Percentiles rank a stretch among this genome's conserved stretches.
Evolutionary conservation across 345 rosid species (phyloP).

Genomic region (Fremontodendron californicum): DNA sequence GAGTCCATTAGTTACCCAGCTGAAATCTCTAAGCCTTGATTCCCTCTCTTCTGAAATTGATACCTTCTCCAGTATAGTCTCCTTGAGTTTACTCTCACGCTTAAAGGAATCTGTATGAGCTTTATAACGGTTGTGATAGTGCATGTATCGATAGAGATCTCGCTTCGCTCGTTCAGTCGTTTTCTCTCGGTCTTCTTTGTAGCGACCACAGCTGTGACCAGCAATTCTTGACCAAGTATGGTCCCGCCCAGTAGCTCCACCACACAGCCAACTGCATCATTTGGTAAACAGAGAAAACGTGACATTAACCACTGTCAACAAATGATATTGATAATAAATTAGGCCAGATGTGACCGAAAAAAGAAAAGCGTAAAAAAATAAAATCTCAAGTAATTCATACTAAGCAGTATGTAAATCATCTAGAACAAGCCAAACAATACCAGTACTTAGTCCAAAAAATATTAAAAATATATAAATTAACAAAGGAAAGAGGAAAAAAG

Average conservation of each 20-base stretch:
- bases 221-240: slow-evolving; percentile 69
- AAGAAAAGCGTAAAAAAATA: neutral
- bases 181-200: slow-evolving; percentile 59
- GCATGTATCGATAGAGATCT: slow-evolving; percentile 75
- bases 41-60: slow-evolving; percentile 56
- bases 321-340: neutral
- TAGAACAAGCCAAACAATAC: neutral
- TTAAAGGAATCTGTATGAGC: slow-evolving; percentile 77
- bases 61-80: slow-evolving; percentile 48
- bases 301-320: neutral
- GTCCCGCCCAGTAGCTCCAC: slow-evolving; percentile 75
- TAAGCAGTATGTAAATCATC: neutral
- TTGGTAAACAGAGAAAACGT: neutral
- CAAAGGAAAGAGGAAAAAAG: neutral
- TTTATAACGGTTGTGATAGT: slow-evolving; percentile 78
- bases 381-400: neutral
- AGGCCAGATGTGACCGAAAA: neutral
- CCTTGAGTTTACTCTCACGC: slow-evolving; percentile 72
- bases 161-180: slow-evolving; percentile 66
- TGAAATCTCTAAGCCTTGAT: slow-evolving; percentile 59
- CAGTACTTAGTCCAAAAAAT: neutral
- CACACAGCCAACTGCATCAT: slow-evolving; percentile 82
- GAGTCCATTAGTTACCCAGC: slow-evolving; percentile 80
- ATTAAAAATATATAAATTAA: neutral
- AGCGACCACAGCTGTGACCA: slow-evolving; percentile 90